Percentiles rank a stretch among this genome's conserved stretches.
These are phyloP conservation scores for Quercus glauca DNA, from an alignment of 306 rosid species.

Conservation along the genomic window DNA sequence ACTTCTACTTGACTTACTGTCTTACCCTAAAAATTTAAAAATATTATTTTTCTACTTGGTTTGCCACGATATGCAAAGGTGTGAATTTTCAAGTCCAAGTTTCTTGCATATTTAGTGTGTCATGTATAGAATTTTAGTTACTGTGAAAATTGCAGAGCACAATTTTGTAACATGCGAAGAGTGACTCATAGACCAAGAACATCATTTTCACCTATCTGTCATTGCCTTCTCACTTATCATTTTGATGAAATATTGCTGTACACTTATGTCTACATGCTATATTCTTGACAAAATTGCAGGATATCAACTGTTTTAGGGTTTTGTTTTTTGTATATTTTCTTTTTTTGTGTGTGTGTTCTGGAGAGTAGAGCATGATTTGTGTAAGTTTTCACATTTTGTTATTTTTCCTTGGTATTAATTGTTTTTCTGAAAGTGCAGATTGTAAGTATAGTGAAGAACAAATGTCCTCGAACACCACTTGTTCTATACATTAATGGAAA, in stretches of 20 bases:
- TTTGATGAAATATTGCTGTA: background rate
- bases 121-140: background rate
- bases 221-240: background rate
- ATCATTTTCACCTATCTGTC: background rate
- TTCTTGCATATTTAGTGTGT: background rate
- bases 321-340: background rate
- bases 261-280: background rate
- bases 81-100: background rate
- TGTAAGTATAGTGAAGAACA: slow-evolving; percentile 60
- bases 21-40: too few relatives aligned
- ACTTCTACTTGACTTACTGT: background rate
- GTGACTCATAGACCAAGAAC: background rate
- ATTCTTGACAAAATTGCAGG: background rate
- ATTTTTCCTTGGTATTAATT: slow-evolving; percentile 3
- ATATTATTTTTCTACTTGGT: too few relatives aligned
- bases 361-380: background rate
- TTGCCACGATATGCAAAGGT: background rate
- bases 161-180: background rate
- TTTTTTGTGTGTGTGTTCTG: too few relatives aligned
- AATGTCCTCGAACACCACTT: slow-evolving; percentile 76
- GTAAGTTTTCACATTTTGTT: background rate
- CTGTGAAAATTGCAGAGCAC: background rate
- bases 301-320: background rate
- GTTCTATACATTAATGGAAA: slow-evolving; percentile 95
- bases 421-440: slow-evolving; percentile 51